Percentiles rank a stretch among this genome's conserved stretches.
phyloP scores from a whole-genome alignment of 2,329 filamentous ascomycete species.

The Colletotrichum euphorbiae region DNA sequence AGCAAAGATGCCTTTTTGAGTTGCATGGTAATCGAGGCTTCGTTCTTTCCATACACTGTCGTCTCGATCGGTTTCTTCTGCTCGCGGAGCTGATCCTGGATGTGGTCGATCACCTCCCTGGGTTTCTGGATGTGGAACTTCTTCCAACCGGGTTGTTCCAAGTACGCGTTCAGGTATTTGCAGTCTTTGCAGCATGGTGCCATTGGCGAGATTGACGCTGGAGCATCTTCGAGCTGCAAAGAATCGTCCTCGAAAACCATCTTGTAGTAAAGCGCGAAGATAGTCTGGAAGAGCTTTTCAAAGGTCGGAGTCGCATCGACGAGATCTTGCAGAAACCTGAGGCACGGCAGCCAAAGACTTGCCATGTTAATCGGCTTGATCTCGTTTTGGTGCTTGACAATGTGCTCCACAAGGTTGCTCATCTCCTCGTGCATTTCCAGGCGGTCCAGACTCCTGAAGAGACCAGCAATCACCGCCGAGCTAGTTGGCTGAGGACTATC shows the following conservation, averaged over 20 bases:
- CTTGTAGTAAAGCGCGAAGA: constrained; percentile 22
- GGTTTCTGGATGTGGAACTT: constrained; percentile 26
- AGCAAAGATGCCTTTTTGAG: constrained; percentile 26
- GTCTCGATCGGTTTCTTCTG: constrained; percentile 30
- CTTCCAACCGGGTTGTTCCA: constrained; percentile 34
- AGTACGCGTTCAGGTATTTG: constrained; percentile 18
- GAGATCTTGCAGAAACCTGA: constrained; percentile 29
- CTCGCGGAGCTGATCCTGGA: constrained; percentile 4
- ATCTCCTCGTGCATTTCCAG: constrained; percentile 24
- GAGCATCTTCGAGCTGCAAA: constrained; percentile 8
- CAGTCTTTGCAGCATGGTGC: constrained; percentile 26
- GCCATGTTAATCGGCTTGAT: constrained; percentile 32
- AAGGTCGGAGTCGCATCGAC: constrained; percentile 16
- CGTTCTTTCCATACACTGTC: constrained; percentile 27
- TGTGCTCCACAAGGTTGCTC: not conserved
- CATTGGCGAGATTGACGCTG: constrained; percentile 20
- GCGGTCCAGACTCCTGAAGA: constrained; percentile 30
- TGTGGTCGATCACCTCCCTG: constrained; percentile 19
- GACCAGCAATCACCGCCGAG: constrained; percentile 20
- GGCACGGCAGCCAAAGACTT: constrained; percentile 25
- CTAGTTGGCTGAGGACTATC: not conserved
- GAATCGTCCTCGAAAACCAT: constrained; percentile 29
- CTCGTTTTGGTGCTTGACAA: constrained; percentile 4
- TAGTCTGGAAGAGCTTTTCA: constrained; percentile 19
- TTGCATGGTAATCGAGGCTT: constrained; percentile 21